Base-by-base conservation (phyloP, 352 stramenopile genomes). In the Plasmopara viticola region DNA sequence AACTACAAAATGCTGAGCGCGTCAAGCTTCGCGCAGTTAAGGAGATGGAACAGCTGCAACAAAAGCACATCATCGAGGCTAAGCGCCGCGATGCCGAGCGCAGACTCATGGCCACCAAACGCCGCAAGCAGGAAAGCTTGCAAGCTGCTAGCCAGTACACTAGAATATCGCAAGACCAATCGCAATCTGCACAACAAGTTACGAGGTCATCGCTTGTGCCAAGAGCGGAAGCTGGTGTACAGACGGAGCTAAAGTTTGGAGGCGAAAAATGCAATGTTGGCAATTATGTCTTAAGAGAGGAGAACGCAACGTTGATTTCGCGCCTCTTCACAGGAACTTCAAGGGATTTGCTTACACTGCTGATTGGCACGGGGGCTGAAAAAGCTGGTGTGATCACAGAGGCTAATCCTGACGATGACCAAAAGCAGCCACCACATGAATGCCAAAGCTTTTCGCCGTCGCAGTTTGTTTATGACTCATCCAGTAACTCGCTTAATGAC, bases 81-180 rank as follows among this genome's bases (percentile, higher is more conserved):
- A 89, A 91, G 58, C 72, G 76, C 10, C 45, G 83, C 13, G 78
- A 89, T 10, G 81, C 78, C 6, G 66, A 91, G 62, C 79, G 72
- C 39, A 62, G 72, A 29, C 61, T 87, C n/a, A 62, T 87, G 42
- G 77, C 73, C 10, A 84, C 68, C 39, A 83, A 78, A 58, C 70
- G 77, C 33, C 76, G 79, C 50, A 84, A 84, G 33, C 74, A 87
- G 9, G 65, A 74, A 38, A 78, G 56, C 33, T 66, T 72, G 15
- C 48, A 81, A 9, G 70, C 66, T 1, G 66, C 74, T 9, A 88
- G 74, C 43, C 81, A 89, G 53, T 69, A 64, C 5, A 57, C 57
- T 18, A 52, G 34, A 9, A 44, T 63, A 35, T 64, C 67, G 12
- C 45, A 51, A 5, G 50, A 66, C 17, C 54, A 58, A 29, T 60